A percentile compares a stretch with the other conserved stretches of the same genome.
Conservation (phyloP, 1,139 yeast species). For the Hanseniaspora sp. region DNA sequence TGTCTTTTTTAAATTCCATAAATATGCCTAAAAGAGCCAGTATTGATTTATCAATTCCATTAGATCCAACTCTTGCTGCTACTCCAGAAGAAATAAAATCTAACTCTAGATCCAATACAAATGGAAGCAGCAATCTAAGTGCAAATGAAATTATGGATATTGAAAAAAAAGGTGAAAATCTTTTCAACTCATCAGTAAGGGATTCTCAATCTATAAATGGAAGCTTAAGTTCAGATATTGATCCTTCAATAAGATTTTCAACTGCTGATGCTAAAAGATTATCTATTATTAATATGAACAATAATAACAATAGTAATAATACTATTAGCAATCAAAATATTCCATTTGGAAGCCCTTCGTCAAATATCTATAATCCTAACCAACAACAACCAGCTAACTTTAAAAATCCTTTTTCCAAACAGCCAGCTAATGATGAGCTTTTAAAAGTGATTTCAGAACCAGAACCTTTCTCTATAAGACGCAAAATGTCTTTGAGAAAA, state of each 20-base stretch:
- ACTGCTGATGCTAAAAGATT: constrained; percentile 13
- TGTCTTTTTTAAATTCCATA: not conserved
- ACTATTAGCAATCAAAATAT: not conserved
- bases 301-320: not conserved
- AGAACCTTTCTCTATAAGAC: not conserved
- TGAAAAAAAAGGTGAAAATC: constrained; percentile 7
- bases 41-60: not conserved
- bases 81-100: not conserved
- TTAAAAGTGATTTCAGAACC: not conserved
- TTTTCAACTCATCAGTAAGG: constrained; percentile 3
- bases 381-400: not conserved
- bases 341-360: not conserved
- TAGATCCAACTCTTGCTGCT: not conserved
- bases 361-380: too few relatives aligned
- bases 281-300: constrained; percentile 2
- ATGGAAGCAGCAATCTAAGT: not conserved
- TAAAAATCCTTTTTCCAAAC: not conserved
- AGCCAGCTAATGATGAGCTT: too few relatives aligned
- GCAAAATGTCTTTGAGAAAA: constrained; percentile 5
- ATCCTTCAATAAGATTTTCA: constrained; percentile 8
- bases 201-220: not conserved
- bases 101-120: not conserved
- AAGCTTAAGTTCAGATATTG: not conserved
- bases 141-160: not conserved
- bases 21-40: not conserved